Evolutionary conservation across 495 filamentous ascomycete genomes (phyloP), one percentile per base, ranked within the genome.

Genomic region (Aspergillus carlsbadensis): DNA sequence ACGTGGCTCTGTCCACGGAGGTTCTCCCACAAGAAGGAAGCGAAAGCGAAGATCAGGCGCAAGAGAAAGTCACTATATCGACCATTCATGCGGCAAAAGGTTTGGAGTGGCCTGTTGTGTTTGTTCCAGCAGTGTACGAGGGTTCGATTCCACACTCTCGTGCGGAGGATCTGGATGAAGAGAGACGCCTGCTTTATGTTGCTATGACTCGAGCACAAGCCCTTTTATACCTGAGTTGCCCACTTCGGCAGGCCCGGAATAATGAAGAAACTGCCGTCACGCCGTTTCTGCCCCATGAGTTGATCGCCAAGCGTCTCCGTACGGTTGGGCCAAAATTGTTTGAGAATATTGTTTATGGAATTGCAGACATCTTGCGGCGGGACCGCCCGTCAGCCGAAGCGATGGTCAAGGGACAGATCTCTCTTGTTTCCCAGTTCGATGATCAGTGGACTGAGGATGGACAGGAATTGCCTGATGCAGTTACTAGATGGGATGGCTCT

Each of bases 61-160:
- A 80, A 18, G 81, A 84, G 11, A 84, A 88, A 63, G 84, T 98
- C 13, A 97, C 92, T 2, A 90, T 99, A 14, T 96, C 91, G 11
- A 99, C 95, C 0, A 97, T 99, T 21, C 95, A 99, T 66, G 91
- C 93, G 0, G 92, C 95, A 0, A 99, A 99, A 67, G 93, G 95
- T 4, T 77, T 99, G 0, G 95, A 99, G 65, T 99, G 95, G 95
- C 95, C 95, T 2, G 83, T 97, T 10, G 90, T 99, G 0, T 99
- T 99, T 69, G 86, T 99, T 11, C 92, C 95, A 0, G 90, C 88
- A 1, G 86, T 88, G 22, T 97, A 96, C 66, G 84, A 94, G 31
- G 93, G 93, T 13, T 94, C 87, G 15, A 97, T 98, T 52, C 95
- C 95, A 2, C 95, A 99, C 71, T 88, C 87, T n/a, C 80, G 94